Evolutionary conservation across 108 stramenopile species (phyloP), one percentile per base, ranked within the genome.

Genomic region (Mayamaea pseudoterrestris): DNA sequence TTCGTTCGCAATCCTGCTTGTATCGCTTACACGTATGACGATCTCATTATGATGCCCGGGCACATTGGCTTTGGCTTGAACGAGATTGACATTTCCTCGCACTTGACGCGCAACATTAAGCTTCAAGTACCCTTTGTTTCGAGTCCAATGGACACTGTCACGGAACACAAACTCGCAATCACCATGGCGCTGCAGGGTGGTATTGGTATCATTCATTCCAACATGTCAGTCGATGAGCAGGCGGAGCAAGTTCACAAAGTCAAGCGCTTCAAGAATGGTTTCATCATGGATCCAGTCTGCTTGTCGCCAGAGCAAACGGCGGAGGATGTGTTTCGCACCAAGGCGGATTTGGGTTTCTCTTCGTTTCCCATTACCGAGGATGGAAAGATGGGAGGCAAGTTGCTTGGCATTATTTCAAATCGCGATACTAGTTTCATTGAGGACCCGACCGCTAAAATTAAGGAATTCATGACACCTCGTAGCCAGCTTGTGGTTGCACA

Each of bases 101-200:
- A 85, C 13, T 57, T 98, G 24, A 96, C 97, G 41, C 68, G 67
- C 27, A 93, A 93, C 44, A 98, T 96, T 56, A 61, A 50, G 17
- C 71, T 98, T 50, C 77, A 92, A 57, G 84, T 71, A 12, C 99
- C 99, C 8, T 82, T 99, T 41, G 94, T 98, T 2, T 93, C 91
- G 0, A 93, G 91, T 25, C 99, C 99, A n/a, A 99, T 99, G 99
- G 99, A 99, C 76, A 99, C 99, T 20, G 99, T 99, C 27, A 90
- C 93, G 4, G 90, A 95, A 57, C 67, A 80, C 32, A 70, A 79
- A 31, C 98, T 98, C 96, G 99, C 99, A 20, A 97, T 99, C 50
- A 65, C 71, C 40, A 99, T 99, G 97, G 99, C 97, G 0, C 73
- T 98, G 25, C 96, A 97, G 68, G 99, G 99, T 6, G 99, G 96